phyloP scores from a whole-genome alignment of 169 alveolate species.

The Plasmodium blacklocki region DNA sequence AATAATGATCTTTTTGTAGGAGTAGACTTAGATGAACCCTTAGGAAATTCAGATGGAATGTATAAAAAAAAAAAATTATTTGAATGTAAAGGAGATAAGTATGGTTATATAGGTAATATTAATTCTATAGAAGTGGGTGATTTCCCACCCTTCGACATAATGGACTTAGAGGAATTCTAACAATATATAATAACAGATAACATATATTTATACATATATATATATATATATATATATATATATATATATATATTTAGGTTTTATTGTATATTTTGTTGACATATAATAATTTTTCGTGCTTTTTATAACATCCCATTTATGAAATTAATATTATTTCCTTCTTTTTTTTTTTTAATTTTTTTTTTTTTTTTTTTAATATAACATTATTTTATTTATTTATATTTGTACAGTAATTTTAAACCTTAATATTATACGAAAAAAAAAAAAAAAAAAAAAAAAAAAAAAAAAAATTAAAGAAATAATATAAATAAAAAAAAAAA shows the following conservation, averaged over 20 bases:
- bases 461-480: too few relatives aligned
- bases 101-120: conserved; percentile 88
- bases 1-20: conserved; percentile 83
- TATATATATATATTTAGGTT: background rate
- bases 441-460: too few relatives aligned
- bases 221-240: background rate
- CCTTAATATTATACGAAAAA: too few relatives aligned
- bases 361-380: too few relatives aligned
- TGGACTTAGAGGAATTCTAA: conserved; percentile 83
- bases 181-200: background rate
- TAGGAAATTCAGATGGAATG: conserved; percentile 91
- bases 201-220: background rate
- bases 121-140: conserved; percentile 90
- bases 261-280: too few relatives aligned
- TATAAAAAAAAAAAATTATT: conserved; percentile 83
- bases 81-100: conserved; percentile 85
- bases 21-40: conserved; percentile 92
- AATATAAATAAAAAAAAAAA: too few relatives aligned
- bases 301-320: too few relatives aligned
- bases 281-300: too few relatives aligned
- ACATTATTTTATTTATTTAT: too few relatives aligned
- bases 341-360: too few relatives aligned
- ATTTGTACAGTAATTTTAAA: too few relatives aligned
- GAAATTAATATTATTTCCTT: too few relatives aligned
- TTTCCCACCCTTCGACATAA: conserved; percentile 91